Evolutionary conservation across 2,329 filamentous ascomycete genomes (phyloP), one percentile per base, ranked within the genome.

Genomic region (Beauveria caledonica): DNA sequence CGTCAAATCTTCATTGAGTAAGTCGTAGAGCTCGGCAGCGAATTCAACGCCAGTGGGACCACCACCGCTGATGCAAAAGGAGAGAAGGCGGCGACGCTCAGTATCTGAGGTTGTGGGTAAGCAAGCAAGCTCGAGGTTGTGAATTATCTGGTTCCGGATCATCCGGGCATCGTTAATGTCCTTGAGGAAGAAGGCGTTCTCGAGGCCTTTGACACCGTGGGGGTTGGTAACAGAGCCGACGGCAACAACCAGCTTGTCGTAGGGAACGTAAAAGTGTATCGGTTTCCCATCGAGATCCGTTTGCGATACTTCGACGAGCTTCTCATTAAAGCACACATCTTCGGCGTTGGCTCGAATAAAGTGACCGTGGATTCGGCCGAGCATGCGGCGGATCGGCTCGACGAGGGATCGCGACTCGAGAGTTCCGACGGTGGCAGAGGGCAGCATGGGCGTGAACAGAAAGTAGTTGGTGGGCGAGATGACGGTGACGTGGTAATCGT

Each of bases 1-100:
- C 48, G 87, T 87, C 48, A 99, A 75, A 71, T 99, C 94, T 72
- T 99, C 95, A 69, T 99, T 99, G 17, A 99, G 80, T 73, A 99
- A 86, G 73, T 99, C 94, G 72, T 89, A 97, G 7, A 99, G 81
- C 72, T 99, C 94, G 6, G 94, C 94, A 1, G 95, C 95, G 68
- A 99, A 99, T 72, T 99, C 94, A 40, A 99, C 94, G 63, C 94
- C 94, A 0, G 94, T 99, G 3, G 94, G 94, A 0, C 94, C 94
- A 67, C 94, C 94, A 58, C 94, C 94, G 70, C 90, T 93, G 61
- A 99, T 78, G n/a, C 97, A 94, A 69, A 99, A 99, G 0, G 94
- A 97, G 5, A 99, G 80, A 17, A 99, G 78, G 44, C 93, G 85
- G 70, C 82, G 87, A 64, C 94, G 86, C 74, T 99, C 94, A 48